Base-by-base conservation (phyloP, 352 stramenopile species). In the Pythium phragmitis region DNA sequence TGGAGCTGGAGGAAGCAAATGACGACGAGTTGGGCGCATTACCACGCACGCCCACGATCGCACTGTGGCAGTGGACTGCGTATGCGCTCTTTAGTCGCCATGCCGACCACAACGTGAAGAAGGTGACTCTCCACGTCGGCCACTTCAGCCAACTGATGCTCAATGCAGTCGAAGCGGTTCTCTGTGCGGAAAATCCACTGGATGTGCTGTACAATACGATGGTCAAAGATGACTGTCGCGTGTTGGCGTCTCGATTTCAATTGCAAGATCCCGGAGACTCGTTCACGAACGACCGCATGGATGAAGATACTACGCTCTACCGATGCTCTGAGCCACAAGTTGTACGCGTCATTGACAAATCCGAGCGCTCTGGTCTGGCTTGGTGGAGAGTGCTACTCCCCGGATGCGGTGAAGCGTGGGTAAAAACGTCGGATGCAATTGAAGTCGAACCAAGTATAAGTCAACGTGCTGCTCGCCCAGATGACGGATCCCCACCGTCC, bases 321-420 rank as follows among this genome's bases (percentile, higher is more conserved):
- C 17, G 26, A 23, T 37, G 7, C 23, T 19, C 13, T 23, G 11
- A 7, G 26, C 45, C 45, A 14, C 19, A 33, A 13, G 3, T 1
- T 9, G 47, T 53, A 5, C 47, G 47, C 9, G 47, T 53, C 13
- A 53, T 53, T 37, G 47, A 53, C 23, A 36, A 37, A n/a, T 53
- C 26, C 8, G 47, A 37, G 34, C 33, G 26, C 9, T 8, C 7
- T 39, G 23, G 26, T 7, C 12, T 8, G 13, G 6, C 17, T 19
- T 53, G 47, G 23, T 53, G 28, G 23, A 23, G 26, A 39, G 47
- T 53, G 11, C 26, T 53, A 12, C 13, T 53, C 11, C 47, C 47
- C 2, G 47, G 47, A 21, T 53, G 13, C 14, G 47, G 47, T 7
- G 13, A 21, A 21, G 47, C 26, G 13, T 53, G 47, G 47, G 47